Conservation (phyloP, 768 basidiomycete genomes). For the Termitomyces sp. region DNA sequence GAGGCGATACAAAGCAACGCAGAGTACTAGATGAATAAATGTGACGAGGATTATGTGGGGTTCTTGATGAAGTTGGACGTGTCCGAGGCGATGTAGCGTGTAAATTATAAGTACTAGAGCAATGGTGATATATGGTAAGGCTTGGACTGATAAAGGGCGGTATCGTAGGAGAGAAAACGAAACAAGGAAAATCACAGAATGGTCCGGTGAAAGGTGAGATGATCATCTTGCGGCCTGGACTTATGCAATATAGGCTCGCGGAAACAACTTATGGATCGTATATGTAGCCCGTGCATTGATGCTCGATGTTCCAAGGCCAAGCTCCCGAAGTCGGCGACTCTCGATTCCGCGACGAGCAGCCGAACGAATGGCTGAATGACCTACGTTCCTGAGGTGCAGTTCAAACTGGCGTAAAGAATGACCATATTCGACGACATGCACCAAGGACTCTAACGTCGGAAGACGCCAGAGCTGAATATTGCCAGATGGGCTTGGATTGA, state of each 20-base stretch:
- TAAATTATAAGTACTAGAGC: background rate
- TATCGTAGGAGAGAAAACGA: background rate
- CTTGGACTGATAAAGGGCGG: background rate
- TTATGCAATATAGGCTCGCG: background rate
- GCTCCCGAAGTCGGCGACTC: background rate
- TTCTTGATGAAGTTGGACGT: background rate
- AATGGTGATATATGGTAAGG: background rate
- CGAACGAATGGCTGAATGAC: background rate
- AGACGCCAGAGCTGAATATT: background rate
- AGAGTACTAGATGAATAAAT: background rate
- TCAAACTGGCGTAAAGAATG: background rate
- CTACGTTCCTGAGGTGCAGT: background rate
- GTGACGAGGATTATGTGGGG: background rate
- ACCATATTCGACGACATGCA: background rate
- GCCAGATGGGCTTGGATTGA: background rate
- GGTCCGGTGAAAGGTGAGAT: background rate
- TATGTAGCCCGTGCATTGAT: background rate
- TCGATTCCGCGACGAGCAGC: background rate
- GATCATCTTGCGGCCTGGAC: too few species aligned
- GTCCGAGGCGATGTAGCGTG: background rate
- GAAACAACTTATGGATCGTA: background rate
- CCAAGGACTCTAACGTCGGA: background rate
- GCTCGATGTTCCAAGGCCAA: background rate
- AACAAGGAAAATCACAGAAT: background rate
- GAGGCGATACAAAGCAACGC: background rate